These are phyloP conservation scores for Linderniella brevidens DNA, from an alignment of 257 asterid species.

Conservation along the genomic window DNA sequence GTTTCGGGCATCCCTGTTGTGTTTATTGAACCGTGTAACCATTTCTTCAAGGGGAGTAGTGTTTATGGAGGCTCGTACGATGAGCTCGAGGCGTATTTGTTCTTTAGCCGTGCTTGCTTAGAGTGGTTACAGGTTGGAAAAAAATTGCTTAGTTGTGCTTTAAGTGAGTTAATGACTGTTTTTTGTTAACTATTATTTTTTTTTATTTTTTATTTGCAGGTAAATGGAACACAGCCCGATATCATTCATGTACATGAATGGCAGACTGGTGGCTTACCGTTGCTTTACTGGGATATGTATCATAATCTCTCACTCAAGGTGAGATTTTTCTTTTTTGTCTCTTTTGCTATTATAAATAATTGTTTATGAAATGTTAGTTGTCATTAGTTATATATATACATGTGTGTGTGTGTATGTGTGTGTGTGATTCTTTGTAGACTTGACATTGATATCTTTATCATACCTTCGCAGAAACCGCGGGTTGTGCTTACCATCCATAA, in stretches of 20 bases:
- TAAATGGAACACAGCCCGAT: constrained; percentile 60
- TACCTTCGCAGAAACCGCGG: constrained; percentile 53
- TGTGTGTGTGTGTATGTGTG: too few species aligned
- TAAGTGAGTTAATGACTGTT: neutral
- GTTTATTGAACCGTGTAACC: constrained; percentile 53
- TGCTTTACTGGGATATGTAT: constrained; percentile 92
- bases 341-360: constrained; percentile 1
- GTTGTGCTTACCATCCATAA: constrained; percentile 77
- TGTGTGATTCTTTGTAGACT: too few species aligned
- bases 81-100: constrained; percentile 76
- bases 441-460: constrained; percentile 6
- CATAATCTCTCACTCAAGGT: constrained; percentile 68
- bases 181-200: neutral
- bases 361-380: neutral
- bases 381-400: too few species aligned
- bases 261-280: constrained; percentile 69
- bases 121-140: constrained; percentile 79
- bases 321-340: constrained; percentile 3
- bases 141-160: too few species aligned
- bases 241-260: constrained; percentile 84
- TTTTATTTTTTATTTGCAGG: constrained; percentile 22
- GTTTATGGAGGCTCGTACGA: constrained; percentile 83
- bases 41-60: constrained; percentile 58
- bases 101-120: constrained; percentile 83
- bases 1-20: constrained; percentile 50